A percentile compares a stretch with the other conserved stretches of the same genome.
These are phyloP conservation scores for Corymbia maculata DNA, from an alignment of 345 rosid species.

Conservation along the genomic window DNA sequence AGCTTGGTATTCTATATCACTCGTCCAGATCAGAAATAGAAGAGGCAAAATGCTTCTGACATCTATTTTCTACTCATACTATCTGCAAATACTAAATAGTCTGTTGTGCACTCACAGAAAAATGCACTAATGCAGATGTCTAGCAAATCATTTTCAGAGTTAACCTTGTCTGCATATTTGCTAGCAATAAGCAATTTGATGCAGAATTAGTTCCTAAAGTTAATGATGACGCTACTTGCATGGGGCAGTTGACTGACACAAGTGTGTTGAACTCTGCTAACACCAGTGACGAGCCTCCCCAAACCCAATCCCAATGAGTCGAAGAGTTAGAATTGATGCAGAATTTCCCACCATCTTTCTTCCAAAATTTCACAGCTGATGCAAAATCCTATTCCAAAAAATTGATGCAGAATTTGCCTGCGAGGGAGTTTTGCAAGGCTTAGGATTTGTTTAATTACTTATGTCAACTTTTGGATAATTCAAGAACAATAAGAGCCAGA, in stretches of 20 bases:
- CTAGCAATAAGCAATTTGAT: no score
- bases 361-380: not conserved
- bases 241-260: not conserved
- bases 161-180: no score
- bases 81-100: not conserved
- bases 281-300: not conserved
- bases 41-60: not conserved
- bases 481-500: not conserved
- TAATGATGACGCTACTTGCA: not conserved
- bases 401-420: not conserved
- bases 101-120: not conserved
- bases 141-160: no score
- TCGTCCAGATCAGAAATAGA: no score
- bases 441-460: no score
- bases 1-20: no score
- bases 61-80: not conserved
- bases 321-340: not conserved
- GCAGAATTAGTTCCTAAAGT: no score
- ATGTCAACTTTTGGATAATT: no score
- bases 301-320: no score
- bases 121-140: not conserved
- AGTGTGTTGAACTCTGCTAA: not conserved
- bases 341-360: not conserved
- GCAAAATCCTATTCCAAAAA: not conserved
- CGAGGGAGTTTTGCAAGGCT: not conserved